Conservation (phyloP, 2,329 filamentous ascomycete genomes). For the Colletotrichum lentis region DNA sequence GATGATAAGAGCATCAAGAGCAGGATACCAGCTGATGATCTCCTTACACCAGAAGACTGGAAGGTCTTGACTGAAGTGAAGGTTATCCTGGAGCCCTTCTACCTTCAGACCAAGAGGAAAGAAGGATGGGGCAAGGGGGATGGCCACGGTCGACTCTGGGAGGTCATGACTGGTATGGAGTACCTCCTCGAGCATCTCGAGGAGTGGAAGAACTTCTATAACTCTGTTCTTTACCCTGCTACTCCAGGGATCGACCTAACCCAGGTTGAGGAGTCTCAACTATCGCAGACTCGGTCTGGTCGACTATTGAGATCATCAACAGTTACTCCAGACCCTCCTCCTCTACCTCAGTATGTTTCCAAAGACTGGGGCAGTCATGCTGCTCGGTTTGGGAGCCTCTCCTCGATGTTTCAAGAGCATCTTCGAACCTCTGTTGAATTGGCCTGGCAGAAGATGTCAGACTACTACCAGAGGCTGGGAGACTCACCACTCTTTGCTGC, state of each 20-base stretch:
- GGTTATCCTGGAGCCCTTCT: conserved; percentile 4
- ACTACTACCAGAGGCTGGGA: not conserved
- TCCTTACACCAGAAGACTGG: not conserved
- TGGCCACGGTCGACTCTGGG: conserved; percentile 6
- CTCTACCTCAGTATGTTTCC: no score
- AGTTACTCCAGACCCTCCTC: no score
- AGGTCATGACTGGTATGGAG: conserved; percentile 1
- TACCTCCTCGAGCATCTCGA: not conserved
- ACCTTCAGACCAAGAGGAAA: not conserved
- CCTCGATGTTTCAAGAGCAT: not conserved
- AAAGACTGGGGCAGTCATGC: no score
- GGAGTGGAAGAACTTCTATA: not conserved
- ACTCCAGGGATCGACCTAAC: not conserved
- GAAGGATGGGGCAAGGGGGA: not conserved
- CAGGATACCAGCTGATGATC: not conserved
- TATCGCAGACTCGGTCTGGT: not conserved
- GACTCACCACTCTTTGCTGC: not conserved
- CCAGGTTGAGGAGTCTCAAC: not conserved
- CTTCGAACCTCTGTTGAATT: not conserved
- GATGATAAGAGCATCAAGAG: not conserved
- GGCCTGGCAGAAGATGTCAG: no score
- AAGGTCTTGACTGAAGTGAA: not conserved
- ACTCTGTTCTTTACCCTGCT: not conserved
- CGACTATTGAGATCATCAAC: not conserved
- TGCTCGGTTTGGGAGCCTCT: not conserved